Conservation (phyloP, 202 grass and related monocot genomes). For the Musa balbisiana region DNA sequence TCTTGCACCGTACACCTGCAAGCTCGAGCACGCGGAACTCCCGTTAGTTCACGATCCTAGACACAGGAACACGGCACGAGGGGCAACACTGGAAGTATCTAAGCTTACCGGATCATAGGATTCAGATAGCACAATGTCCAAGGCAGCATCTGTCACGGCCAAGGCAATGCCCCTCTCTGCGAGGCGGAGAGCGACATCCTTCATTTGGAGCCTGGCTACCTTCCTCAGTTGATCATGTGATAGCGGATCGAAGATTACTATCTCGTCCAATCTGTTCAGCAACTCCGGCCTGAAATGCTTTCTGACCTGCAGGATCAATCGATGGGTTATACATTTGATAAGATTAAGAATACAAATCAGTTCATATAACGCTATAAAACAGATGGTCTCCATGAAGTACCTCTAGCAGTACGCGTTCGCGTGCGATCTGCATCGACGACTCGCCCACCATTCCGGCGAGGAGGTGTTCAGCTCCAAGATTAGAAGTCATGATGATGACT, state of each 20-base stretch:
- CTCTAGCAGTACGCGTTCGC: constrained; percentile 5
- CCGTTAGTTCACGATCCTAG: too few species aligned
- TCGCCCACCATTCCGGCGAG: constrained; percentile 10
- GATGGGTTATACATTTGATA: too few species aligned
- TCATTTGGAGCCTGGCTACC: constrained; percentile 17
- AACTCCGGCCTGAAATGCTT: constrained; percentile 14
- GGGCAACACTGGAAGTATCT: too few species aligned
- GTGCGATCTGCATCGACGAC: constrained; percentile 6
- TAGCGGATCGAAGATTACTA: constrained; percentile 10
- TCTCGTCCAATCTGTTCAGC: constrained; percentile 12
- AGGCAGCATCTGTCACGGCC: constrained; percentile 2
- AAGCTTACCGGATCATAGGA: constrained; percentile 16
- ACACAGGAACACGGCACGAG: too few species aligned
- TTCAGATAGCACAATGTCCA: constrained; percentile 6
- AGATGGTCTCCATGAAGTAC: background rate
- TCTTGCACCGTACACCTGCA: constrained; percentile 76
- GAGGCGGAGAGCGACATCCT: constrained; percentile 6
- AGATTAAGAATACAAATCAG: too few species aligned
- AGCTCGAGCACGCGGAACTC: background rate
- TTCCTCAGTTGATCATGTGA: constrained; percentile 15
- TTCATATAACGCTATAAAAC: too few species aligned
- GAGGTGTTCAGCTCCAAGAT: constrained; percentile 8
- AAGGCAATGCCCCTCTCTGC: constrained; percentile 13
- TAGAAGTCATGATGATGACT: constrained; percentile 7
- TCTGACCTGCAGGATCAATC: constrained; percentile 3